Conservation (phyloP, 2,329 filamentous ascomycete genomes). For the Huntiella moniliformis region DNA sequence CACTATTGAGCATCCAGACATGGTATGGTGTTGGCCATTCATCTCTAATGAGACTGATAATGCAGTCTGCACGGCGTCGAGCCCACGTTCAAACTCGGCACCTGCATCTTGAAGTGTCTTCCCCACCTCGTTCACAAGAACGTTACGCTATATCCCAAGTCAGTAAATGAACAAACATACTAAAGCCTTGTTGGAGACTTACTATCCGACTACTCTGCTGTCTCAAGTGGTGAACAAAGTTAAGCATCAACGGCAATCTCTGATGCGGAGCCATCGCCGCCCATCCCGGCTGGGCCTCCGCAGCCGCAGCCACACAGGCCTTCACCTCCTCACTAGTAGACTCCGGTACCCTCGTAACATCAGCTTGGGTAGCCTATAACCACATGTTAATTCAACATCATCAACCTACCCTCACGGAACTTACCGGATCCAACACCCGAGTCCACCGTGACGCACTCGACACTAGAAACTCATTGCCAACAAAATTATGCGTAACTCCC, state of each 20-base stretch:
- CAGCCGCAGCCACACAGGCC: constrained; percentile 11
- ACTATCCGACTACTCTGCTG: constrained; percentile 10
- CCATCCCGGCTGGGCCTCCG: constrained; percentile 11
- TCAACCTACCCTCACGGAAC: neutral
- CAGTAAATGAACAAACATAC: neutral
- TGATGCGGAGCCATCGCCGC: neutral
- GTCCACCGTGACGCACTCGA: constrained; percentile 13
- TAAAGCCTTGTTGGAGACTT: neutral
- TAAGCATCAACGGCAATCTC: constrained; percentile 4
- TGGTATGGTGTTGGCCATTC: constrained; percentile 7
- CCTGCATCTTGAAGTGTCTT: constrained; percentile 14
- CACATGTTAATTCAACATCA: neutral
- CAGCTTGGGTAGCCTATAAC: constrained; percentile 12
- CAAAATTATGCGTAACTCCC: constrained; percentile 12
- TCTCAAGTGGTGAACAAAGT: constrained; percentile 2
- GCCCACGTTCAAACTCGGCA: constrained; percentile 13
- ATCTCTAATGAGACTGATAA: constrained; percentile 10
- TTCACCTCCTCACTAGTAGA: constrained; percentile 13
- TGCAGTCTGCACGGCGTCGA: constrained; percentile 14
- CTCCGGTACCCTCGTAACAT: constrained; percentile 15
- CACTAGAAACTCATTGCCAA: constrained; percentile 13
- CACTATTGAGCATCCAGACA: constrained; percentile 1
- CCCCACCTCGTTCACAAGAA: constrained; percentile 12
- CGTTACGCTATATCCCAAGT: constrained; percentile 1
- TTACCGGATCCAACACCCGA: constrained; percentile 13